These are phyloP conservation scores for Hypoxylon lienhwacheense DNA, from an alignment of 495 filamentous ascomycete species.

Conservation along the genomic window DNA sequence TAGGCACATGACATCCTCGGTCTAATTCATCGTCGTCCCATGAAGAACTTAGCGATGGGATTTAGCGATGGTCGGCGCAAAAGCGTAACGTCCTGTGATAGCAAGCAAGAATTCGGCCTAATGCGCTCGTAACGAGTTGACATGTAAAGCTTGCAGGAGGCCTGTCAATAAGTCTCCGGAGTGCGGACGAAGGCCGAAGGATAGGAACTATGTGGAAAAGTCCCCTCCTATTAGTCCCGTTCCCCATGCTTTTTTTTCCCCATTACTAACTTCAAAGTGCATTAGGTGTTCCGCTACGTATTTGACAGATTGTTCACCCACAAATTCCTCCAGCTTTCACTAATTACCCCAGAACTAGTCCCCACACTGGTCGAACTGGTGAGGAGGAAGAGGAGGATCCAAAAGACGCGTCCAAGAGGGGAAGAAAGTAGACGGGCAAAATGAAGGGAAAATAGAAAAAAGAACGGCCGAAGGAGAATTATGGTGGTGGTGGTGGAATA, in stretches of 20 bases:
- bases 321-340: not conserved
- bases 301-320: constrained; percentile 14
- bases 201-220: constrained; percentile 3
- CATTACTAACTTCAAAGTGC: no score
- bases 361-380: constrained; percentile 16
- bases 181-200: constrained; percentile 7
- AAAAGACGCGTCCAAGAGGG: no score
- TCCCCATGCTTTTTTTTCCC: constrained; percentile 19
- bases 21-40: constrained; percentile 19
- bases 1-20: constrained; percentile 16
- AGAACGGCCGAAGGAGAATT: not conserved
- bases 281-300: no score
- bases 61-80: constrained; percentile 7
- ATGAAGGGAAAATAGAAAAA: no score
- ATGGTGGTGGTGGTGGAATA: not conserved
- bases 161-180: constrained; percentile 2
- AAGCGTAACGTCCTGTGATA: constrained; percentile 1
- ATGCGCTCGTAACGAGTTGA: constrained; percentile 16
- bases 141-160: not conserved
- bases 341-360: constrained; percentile 6
- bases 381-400: not conserved
- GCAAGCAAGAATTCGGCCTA: constrained; percentile 14
- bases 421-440: no score
- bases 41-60: constrained; percentile 14
- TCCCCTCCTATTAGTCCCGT: not conserved